A percentile compares a stretch with the other conserved stretches of the same genome.
Conservation (phyloP, 2,329 filamentous ascomycete species). For the Fusarium virguliforme region DNA sequence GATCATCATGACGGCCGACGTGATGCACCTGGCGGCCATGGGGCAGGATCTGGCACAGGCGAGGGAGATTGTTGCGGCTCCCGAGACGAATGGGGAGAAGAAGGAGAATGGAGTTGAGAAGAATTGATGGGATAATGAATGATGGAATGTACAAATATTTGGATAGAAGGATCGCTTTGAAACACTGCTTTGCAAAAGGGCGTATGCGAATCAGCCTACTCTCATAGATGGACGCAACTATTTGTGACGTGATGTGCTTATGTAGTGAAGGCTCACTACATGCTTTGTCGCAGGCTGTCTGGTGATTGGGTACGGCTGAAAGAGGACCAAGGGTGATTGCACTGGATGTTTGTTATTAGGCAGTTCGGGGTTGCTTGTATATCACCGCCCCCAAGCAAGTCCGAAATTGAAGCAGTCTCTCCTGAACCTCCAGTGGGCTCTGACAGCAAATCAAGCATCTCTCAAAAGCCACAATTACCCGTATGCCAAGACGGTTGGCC, state of each 20-base stretch:
- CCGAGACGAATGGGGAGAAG: conserved; percentile 15
- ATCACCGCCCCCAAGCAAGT: neutral
- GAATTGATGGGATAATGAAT: conserved; percentile 3
- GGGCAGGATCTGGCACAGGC: conserved; percentile 40
- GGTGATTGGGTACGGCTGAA: neutral
- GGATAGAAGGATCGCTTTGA: neutral
- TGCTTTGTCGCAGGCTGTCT: no score
- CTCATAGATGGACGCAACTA: neutral
- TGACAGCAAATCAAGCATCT: no score
- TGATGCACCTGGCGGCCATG: conserved; percentile 43
- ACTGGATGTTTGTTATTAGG: neutral
- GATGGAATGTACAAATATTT: neutral
- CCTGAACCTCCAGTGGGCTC: no score
- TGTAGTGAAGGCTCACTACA: no score
- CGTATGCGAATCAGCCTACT: no score
- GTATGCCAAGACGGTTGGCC: no score
- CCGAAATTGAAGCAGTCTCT: no score
- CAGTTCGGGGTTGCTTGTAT: neutral
- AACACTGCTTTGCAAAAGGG: neutral
- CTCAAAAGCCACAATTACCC: no score
- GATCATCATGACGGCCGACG: neutral
- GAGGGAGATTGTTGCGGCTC: conserved; percentile 25
- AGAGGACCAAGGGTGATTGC: neutral
- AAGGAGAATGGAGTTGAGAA: conserved; percentile 13
- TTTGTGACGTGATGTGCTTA: no score